Base-by-base conservation (phyloP, 2,329 filamentous ascomycete species). In the Epichloe gansuensis region DNA sequence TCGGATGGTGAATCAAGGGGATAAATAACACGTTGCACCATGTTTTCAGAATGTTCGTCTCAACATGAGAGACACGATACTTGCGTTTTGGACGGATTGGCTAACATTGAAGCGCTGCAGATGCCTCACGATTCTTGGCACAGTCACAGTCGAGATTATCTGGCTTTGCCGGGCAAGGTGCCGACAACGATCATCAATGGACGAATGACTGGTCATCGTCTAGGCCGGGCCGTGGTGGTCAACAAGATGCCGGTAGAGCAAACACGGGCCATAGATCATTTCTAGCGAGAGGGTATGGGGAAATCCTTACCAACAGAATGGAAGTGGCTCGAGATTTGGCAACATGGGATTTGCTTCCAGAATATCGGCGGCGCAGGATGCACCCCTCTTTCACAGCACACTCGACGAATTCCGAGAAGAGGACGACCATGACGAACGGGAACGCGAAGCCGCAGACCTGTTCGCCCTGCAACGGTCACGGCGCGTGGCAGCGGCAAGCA, bases 101-200 rank as follows among this genome's bases (percentile, higher is more conserved):
- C 48, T 54, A 35, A 50, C 25, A 21, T 11, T 15, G 11, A 13
- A 47, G 11, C 21, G 21, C 37, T 51, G 28, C 64, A 96, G 93
- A 97, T 84, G 93, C 93, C 63, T 97, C 91, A 60, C 86, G 85
- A 61, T 98, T 98, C 69, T 82, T 98, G 62, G 88, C 91, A 56
- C 93, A 97, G 80, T 96, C 91, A 60, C 91, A 95, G 75, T 95
- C 91, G 56, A 85, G 89, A 57, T 76, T 97, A 63, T 88, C 86
- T 60, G 82, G 74, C 67, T 82, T 90, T 55, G 57, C 52, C 31
- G 79, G 75, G 71, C 80, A 85, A 66, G 70, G 79, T 55, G 81
- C 72, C 57, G 72, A 69, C 56, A 70, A 67, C 47, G 62, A 60
- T 35, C 54, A 57, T 41, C 57, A 58, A 50, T 60, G 62, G 50